phyloP scores from a whole-genome alignment of 805 yeast genomes.

The Sugiyamaella valdiviana region DNA sequence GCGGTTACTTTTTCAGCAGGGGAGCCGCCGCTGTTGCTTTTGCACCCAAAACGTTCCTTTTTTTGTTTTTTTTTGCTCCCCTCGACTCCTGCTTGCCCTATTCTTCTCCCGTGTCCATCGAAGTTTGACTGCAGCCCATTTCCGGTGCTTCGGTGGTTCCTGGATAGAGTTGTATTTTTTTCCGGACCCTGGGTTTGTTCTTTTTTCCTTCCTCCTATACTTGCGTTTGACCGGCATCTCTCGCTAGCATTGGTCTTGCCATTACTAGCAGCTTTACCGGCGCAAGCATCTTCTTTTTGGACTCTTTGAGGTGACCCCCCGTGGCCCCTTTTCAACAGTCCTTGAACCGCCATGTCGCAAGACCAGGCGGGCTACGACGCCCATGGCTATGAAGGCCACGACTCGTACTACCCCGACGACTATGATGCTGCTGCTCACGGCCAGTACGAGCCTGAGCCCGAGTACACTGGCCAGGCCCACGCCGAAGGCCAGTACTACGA shows the following conservation, averaged over 20 bases:
- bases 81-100: background rate
- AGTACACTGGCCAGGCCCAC: constrained; percentile 13
- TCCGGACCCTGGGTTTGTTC: background rate
- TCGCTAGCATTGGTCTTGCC: background rate
- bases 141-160: background rate
- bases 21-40: too few species aligned
- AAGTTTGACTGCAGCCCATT: background rate
- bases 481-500: constrained; percentile 26
- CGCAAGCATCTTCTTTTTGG: too few species aligned
- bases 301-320: too few species aligned
- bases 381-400: constrained; percentile 12
- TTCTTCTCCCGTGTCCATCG: background rate
- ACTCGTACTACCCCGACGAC: constrained; percentile 24
- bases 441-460: constrained; percentile 20
- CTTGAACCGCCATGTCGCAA: too few species aligned
- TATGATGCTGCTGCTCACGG: constrained; percentile 8
- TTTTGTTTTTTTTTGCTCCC: too few species aligned
- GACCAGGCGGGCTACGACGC: constrained; percentile 1
- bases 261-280: too few species aligned
- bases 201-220: background rate
- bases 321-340: too few species aligned
- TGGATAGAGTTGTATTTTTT: background rate
- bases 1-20: too few species aligned
- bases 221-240: background rate
- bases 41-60: too few species aligned